A percentile compares a stretch with the other conserved stretches of the same genome.
These are phyloP conservation scores for thale cress (Arabidopsis thaliana) DNA, from an alignment of 345 rosid genomes.

Conservation along the genomic window TAIR10.1 NC_003074.8:22597001-22597500, in stretches of 20 bases:
- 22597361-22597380: not conserved
- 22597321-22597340: slow-evolving; percentile 18
- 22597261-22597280: slow-evolving; percentile 33
- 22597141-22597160: not conserved
- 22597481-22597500: slow-evolving; percentile 91
- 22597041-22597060: no score
- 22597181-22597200: slow-evolving; percentile 29
- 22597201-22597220: slow-evolving; percentile 40
- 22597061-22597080: no score
- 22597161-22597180: slow-evolving; percentile 8
- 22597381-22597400: slow-evolving; percentile 15
- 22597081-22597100: no score
- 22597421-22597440: slow-evolving; percentile 22
- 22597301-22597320: slow-evolving; percentile 41
- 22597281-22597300: slow-evolving; percentile 30
- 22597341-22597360: slow-evolving; percentile 28
- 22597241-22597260: slow-evolving; percentile 30
- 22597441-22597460: not conserved
- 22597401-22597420: slow-evolving; percentile 12
- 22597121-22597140: not conserved
- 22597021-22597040: no score
- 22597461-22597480: slow-evolving; percentile 39
- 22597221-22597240: slow-evolving; percentile 21
- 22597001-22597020: no score
- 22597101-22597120: not conserved